Conservation (phyloP, 2,329 filamentous ascomycete species). For the Diaporthe longicolla region DNA sequence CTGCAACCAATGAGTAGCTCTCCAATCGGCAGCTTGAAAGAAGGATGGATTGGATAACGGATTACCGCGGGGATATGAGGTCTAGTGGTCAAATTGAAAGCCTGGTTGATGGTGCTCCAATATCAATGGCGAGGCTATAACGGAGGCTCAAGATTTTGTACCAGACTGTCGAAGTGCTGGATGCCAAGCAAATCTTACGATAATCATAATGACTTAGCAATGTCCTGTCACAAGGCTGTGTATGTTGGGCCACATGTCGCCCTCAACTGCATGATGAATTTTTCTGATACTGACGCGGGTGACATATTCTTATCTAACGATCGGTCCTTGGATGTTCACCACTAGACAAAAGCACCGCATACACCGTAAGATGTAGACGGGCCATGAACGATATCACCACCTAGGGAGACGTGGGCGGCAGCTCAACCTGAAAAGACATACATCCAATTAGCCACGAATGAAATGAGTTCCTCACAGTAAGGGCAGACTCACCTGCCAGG, state of each 20-base stretch:
- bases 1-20: neutral
- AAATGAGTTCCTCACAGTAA: neutral
- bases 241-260: no score
- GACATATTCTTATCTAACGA: no score
- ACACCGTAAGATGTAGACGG: no score
- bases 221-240: neutral
- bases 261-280: no score
- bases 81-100: neutral
- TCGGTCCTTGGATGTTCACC: no score
- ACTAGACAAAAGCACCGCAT: no score
- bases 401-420: neutral
- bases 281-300: no score
- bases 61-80: neutral
- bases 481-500: neutral
- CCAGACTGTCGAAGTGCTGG: neutral
- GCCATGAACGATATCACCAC: no score
- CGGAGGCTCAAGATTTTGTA: no score
- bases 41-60: neutral
- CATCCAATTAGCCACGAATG: neutral
- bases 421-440: neutral
- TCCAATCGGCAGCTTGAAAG: neutral
- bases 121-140: neutral
- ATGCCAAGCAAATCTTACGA: neutral
- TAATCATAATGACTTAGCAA: neutral
- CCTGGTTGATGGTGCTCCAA: neutral